Evolutionary conservation across 495 filamentous ascomycete genomes (phyloP), one percentile per base, ranked within the genome.

Genomic region (Aspergillus bridgeri): DNA sequence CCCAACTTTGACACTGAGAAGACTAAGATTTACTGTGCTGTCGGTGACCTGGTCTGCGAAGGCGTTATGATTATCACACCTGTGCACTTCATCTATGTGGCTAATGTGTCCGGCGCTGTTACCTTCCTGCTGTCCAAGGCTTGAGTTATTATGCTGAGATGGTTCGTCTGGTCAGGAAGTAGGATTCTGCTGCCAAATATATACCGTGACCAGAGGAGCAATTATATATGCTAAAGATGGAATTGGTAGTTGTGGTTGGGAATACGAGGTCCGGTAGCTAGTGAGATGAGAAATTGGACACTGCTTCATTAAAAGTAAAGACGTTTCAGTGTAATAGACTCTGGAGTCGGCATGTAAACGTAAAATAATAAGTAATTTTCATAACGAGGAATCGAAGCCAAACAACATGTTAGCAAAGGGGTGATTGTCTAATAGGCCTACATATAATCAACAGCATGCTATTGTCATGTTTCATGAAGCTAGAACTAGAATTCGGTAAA

Each of bases 21-120:
- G 60, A 66, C 70, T 29, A 65, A 79, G 59, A 78, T 83, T 42
- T 77, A 80, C 60, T 86, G 83, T 62, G 74, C 76, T 21, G 45
- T 67, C 24, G 79, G 77, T 3, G 82, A 85, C 54, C 55, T 78
- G 54, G 80, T 84, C 24, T 84, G 81, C 65, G 60, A 72, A 9
- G 81, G 79, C 15, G 79, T 78, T 8, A 60, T 84, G 48, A 70
- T 79, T n/a, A 67, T 83, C 21, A 66, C 69, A 0, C 64, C 77
- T 6, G 68, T 78, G 15, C 81, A 83, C 60, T 68, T 78, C 24
- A 73, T 67, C 0, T 83, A 83, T 51, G 60, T 74, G 5, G 48
- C 47, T 15, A 51, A 69, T 51, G 56, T 60, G 11, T 54, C 48
- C 7, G 58, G 61, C 48, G 65, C 65, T 15, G 53, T 48, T 25